These are phyloP conservation scores for Lepidium sativum DNA, from an alignment of 345 rosid genomes.

Conservation along the genomic window DNA sequence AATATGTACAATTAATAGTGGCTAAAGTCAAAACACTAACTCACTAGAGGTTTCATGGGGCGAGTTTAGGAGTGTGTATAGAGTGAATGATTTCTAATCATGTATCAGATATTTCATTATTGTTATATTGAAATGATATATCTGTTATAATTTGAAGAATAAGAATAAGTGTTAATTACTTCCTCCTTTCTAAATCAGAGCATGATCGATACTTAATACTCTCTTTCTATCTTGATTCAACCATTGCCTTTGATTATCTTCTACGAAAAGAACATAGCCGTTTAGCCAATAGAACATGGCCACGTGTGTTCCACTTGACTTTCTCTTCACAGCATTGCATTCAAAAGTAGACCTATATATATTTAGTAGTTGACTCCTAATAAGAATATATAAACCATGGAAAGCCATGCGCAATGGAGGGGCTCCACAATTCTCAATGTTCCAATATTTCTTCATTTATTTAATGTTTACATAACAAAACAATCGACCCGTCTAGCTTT, in stretches of 20 bases:
- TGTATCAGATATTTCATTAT: conserved; percentile 3
- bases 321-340: background rate
- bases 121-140: background rate
- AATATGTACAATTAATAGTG: background rate
- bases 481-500: background rate
- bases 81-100: conserved; percentile 15
- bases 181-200: background rate
- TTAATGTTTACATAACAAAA: background rate
- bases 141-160: background rate
- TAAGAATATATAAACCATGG: background rate
- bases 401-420: conserved; percentile 14
- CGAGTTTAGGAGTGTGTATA: conserved; percentile 12
- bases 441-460: background rate
- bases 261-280: conserved; percentile 14
- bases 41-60: background rate
- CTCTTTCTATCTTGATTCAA: background rate
- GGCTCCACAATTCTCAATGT: conserved; percentile 10
- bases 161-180: background rate
- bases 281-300: background rate
- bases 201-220: conserved; percentile 1
- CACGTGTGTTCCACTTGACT: conserved; percentile 12
- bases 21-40: conserved; percentile 14
- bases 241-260: conserved; percentile 1
- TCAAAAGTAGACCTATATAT: background rate
- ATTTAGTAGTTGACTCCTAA: conserved; percentile 1